Base-by-base conservation (phyloP, 306 rosid species). In the Begonia masoniana region DNA sequence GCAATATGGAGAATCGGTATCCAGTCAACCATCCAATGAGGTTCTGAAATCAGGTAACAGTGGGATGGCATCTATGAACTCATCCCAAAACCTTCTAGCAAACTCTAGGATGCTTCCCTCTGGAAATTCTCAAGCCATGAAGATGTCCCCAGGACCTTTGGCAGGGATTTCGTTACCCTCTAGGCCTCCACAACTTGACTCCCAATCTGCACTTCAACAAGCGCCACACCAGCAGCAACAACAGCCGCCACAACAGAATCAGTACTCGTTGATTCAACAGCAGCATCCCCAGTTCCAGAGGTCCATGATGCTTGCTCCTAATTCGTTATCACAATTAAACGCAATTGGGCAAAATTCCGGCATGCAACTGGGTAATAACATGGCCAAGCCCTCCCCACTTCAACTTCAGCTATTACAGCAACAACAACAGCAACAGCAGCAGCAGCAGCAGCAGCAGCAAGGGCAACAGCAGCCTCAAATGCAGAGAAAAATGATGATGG, bases 401-500 rank as follows among this genome's bases (percentile, higher is more conserved):
- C 91, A 77, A 53, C 41, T 78, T 55, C 97, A 76, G 2, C 76
- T 62, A 0, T 67, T 60, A 0, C 77, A 78, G 13, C 91, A 74
- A 1, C 94, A 81, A 0, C 85, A 75, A 9, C 85, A 74, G 6
- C 80, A 73, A 0, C 91, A 76, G 6, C 82, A 72, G 6, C 84
- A 77, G 0, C 83, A 73, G 11, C 85, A 74, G 4, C 80, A 73
- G 1, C 91, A 76, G 9, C 82, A 70, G 7, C 84, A n/a, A n/a
- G n/a, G n/a, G n/a, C n/a, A n/a, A n/a, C n/a, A 77, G n/a, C 72
- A 56, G 54, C 75, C 85, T 9, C 96, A 77, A 62, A 41, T 86
- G 77, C 96, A 81, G 64, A 76, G 96, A 71, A 86, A 78, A 82
- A 75, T 86, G 83, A 67, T 85, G 70, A 72, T 92, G 87, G 99